Conservation (phyloP, 441 rosid genomes). For the Euphorbia celastroides region DNA sequence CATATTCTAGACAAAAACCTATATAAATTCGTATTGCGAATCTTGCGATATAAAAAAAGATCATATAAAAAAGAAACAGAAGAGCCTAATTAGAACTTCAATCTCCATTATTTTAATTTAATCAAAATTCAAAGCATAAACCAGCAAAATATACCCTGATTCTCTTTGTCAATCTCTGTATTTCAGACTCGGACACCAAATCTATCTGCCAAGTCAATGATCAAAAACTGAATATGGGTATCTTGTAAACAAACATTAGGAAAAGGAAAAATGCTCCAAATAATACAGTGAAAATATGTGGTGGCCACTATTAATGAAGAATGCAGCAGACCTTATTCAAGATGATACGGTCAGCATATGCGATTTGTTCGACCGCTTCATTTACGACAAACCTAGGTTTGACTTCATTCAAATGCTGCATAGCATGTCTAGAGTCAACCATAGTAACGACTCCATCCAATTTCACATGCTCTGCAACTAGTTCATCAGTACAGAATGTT, state of each 20-base stretch:
- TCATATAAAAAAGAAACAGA: not conserved
- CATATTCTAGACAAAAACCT: not conserved
- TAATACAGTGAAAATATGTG: not conserved
- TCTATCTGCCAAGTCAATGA: conserved; percentile 46
- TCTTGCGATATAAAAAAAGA: not conserved
- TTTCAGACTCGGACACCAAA: conserved; percentile 50
- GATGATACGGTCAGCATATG: conserved; percentile 70
- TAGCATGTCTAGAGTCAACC: conserved; percentile 68
- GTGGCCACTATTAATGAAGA: not conserved
- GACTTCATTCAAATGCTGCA: conserved; percentile 60
- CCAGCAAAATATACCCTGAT: conserved; percentile 41
- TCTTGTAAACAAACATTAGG: not conserved
- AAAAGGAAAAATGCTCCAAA: not conserved
- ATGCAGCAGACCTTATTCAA: conserved; percentile 50
- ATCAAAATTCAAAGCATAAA: not conserved
- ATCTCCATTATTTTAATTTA: not conserved
- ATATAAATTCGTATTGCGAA: not conserved
- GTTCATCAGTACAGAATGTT: conserved; percentile 62
- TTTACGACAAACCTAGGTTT: conserved; percentile 71
- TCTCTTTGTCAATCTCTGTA: conserved; percentile 42
- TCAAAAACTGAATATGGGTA: conserved; percentile 4
- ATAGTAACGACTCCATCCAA: conserved; percentile 74
- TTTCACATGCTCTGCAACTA: conserved; percentile 48
- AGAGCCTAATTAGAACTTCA: not conserved
- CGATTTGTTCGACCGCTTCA: conserved; percentile 69